Evolutionary conservation across 345 rosid genomes (phyloP), one percentile per base, ranked within the genome.

Genomic region (Anastatica hierochuntica): DNA sequence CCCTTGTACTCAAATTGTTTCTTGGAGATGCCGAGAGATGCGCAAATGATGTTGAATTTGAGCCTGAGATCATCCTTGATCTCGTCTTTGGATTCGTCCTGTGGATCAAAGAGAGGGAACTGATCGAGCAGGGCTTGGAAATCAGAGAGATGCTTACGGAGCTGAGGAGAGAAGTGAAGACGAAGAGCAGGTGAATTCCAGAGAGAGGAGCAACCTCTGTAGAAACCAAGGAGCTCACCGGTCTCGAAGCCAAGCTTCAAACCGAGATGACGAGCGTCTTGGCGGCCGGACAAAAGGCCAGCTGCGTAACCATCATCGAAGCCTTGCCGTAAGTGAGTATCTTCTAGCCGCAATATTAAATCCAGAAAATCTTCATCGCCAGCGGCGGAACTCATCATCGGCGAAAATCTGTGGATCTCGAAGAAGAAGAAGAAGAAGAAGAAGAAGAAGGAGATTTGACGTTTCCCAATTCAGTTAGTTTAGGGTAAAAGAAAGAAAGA

Each of bases 141-240:
- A 36, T 79, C 73, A 63, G 69, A 60, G 40, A 90, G 60, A 46
- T 72, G 60, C 79, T 74, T 78, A 29, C 73, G 83, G 53, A 79
- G 58, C 59, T 83, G 77, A 42, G 66, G 19, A 18, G 90, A 81
- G 72, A 77, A 77, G 14, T 75, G 76, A 18, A 67, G 49, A 53
- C 64, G 72, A 56, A 82, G 68, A 5, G 58, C 79, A 4, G 90
- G n/a, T n/a, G n/a, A 76, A 54, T 53, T 79, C 88, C 92, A 84
- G 9, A 88, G 62, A 31, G 70, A 79, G 38, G 77, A 74, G 65
- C 95, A 90, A 41, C 95, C 92, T 31, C 58, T 68, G 74, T 90
- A 87, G 75, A 90, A 75, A 1, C 95, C 95, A 11, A 83, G 38
- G 21, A 84, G 85, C 72, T 90, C 92, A 8, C 95, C 96, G 10